phyloP scores from a whole-genome alignment of 176 grass and related monocot species.

The Ampelocalamus luodianensis region DNA sequence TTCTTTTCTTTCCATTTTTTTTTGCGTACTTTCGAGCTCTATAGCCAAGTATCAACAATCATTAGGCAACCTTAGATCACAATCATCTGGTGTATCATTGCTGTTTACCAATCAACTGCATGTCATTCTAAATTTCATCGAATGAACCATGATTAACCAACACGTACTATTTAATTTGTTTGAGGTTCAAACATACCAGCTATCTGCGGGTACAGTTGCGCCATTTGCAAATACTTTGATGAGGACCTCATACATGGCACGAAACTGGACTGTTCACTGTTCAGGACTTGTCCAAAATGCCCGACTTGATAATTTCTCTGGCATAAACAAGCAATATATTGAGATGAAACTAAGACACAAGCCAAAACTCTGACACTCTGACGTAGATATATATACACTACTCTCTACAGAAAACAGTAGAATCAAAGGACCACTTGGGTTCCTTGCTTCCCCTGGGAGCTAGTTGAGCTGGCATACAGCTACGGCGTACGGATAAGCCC shows the following conservation, averaged over 20 bases:
- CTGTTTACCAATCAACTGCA: too few relatives aligned
- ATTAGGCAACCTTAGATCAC: background rate
- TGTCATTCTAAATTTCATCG: background rate
- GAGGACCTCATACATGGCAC: background rate
- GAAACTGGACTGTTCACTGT: background rate
- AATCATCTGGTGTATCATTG: background rate
- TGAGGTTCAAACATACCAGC: background rate
- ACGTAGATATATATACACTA: background rate
- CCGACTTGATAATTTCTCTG: background rate
- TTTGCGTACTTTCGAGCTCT: background rate
- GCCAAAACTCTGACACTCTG: background rate
- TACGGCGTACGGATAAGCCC: background rate
- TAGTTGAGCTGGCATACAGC: slow-evolving; percentile 7
- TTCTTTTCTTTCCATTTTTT: background rate
- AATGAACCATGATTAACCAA: slow-evolving; percentile 17
- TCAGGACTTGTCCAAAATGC: background rate
- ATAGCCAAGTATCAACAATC: background rate
- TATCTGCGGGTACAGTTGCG: background rate
- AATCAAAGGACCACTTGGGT: background rate
- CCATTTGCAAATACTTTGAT: background rate
- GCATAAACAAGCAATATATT: background rate
- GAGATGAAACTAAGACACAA: background rate
- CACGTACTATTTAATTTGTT: background rate
- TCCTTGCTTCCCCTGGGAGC: background rate
- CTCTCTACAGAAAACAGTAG: background rate